Evolutionary conservation across 2,329 filamentous ascomycete genomes (phyloP), one percentile per base, ranked within the genome.

Genomic region (Cladosporium sp.): DNA sequence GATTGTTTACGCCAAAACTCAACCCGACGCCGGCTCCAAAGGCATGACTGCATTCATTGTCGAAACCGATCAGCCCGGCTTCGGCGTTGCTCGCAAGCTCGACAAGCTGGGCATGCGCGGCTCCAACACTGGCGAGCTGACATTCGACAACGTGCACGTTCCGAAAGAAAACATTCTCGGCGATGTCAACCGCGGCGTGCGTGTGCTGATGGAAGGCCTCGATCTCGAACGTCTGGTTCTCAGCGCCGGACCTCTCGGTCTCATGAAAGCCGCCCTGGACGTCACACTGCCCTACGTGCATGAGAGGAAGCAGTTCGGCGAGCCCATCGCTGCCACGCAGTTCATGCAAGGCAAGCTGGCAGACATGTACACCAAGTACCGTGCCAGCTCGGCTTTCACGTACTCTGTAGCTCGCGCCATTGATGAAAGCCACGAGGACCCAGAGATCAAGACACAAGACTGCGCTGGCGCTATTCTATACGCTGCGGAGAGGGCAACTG

Each of bases 101-200:
- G 92, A 97, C 76, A 97, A 98, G 74, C 85, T 98, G 69, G 93
- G 93, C 59, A 98, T 98, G 93, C 82, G 93, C 51, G 93, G 93
- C 52, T 93, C 87, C 59, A 96, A 96, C 71, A 97, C 93, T 0
- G 93, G 93, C 61, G 93, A 97, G 70, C 79, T 97, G 19, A 80
- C 92, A 50, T 94, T 97, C 59, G 90, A 95, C 55, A 78, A 85
- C 57, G 89, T 96, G 51, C 95, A 96, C 64, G 89, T 97, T 6
- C 90, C 93, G 3, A 72, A 75, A 7, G 85, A 86, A 61, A 88
- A 95, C 67, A 71, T 96, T 0, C 79, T 98, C 1, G 93, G 93
- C 25, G 69, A 79, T 33, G 64, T 95, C 51, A 86, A 95, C 72
- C 82, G 79, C 46, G 93, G 93, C 55, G 91, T 95, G 20, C 83